Evolutionary conservation across 2,329 filamentous ascomycete species (phyloP), one percentile per base, ranked within the genome.

Genomic region (Teratosphaeria destructans): DNA sequence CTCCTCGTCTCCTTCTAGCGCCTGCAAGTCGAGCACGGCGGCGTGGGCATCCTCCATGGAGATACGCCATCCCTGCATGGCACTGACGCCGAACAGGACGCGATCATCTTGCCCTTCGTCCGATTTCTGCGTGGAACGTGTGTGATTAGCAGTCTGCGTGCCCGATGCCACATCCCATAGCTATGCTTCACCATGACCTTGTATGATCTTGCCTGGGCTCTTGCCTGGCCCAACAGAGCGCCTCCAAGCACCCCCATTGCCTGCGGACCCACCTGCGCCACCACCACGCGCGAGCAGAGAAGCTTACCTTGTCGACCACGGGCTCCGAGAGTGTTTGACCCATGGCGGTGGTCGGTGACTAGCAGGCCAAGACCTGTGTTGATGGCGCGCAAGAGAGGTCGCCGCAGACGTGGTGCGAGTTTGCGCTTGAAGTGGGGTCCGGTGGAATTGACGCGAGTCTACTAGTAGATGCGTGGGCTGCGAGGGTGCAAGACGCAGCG

Each of bases 31-130:
- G 73, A 99, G 88, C 57, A 97, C 79, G 59, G 89, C 84, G 63
- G 89, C 90, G 78, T 99, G 94, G 64, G 94, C 86, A 75, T 99
- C 94, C 76, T 99, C 94, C 94, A 99, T 99, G 81, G 90, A 96
- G 79, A 99, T 97, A 79, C 94, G 89, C 94, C 94, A 99, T 81
- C 94, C 94, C 78, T 99, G 94, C 94, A 99, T 99, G 77, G 91
- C 91, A 66, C 94, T 99, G 66, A 97, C 86, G 73, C 94, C 94
- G 76, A 89, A 99, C 73, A 94, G 78, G 73, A 96, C 85, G 73
- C 90, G 87, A 66, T 95, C 91, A 89, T 97, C 92, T 79, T 90
- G 86, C 77, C 92, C 92, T 73, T 86, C 86, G 74, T 88, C 86
- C 71, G 94, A 99, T 78, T 86, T 82, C 94, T 97, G 71, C 57